Base-by-base conservation (phyloP, 345 rosid genomes). In the Brassica nigra region DNA sequence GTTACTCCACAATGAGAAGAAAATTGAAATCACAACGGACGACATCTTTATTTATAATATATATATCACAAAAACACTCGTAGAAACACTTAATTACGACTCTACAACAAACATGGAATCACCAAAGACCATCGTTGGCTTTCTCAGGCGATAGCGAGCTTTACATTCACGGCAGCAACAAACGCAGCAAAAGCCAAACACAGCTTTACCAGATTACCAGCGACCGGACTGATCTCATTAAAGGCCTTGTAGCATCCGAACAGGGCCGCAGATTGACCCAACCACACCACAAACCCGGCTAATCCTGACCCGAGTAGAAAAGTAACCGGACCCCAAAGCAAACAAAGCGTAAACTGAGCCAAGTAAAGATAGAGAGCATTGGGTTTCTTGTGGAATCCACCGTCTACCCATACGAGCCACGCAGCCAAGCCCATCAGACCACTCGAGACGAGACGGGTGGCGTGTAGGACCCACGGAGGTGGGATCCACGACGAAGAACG, bases 341-440 rank as follows among this genome's bases (percentile, higher is more conserved):
- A 77, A 78, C 86, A 76, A 55, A 92, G 69, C 27, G 81, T 80
- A 1, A 90, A 75, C 83, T 86, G 91, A 69, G 88, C 89, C 85
- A 86, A 39, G 79, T 86, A 92, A 8, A 89, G 83, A 42, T 76
- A 85, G 44, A 91, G 62, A 9, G 90, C 89, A 14, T 64, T 61
- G 2, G 93, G 90, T 16, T 81, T 83, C 73, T 66, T 82, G 82
- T 91, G 99, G 74, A 92, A 92, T 2, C 95, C 95, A 0, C 93
- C 97, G 52, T 90, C 97, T 1, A 91, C 97, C 99, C 97, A 95
- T 4, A 92, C 89, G 10, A 95, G 88, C 99, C 95, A 95, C 16
- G 97, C 87, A 16, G 99, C 90, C 18, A 92, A 86, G 1, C 92
- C 90, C 91, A 88, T 90, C 77, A 95, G 39, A 84, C 88, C 65